Evolutionary conservation across 2,329 filamentous ascomycete species (phyloP).

Genomic region (Phyllosticta citriasiana): DNA sequence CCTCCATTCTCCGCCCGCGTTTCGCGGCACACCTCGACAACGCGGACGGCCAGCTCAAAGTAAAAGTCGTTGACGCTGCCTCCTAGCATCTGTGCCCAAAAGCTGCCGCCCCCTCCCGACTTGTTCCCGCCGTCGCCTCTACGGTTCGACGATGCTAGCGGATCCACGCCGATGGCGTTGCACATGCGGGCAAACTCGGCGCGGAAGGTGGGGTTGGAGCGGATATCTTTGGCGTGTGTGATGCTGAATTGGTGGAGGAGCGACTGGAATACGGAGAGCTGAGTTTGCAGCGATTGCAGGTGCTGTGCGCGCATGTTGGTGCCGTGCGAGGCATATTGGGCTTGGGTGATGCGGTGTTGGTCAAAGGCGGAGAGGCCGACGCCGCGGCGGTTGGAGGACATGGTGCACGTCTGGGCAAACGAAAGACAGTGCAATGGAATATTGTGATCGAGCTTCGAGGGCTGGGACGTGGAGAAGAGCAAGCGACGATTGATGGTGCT

Average conservation of each 20-base stretch:
- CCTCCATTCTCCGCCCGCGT: slow-evolving; percentile 89
- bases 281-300: slow-evolving; percentile 76
- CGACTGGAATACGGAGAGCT: slow-evolving; percentile 92
- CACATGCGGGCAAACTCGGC: slow-evolving; percentile 99
- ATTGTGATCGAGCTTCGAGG: not conserved
- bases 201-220: slow-evolving; percentile 87
- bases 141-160: slow-evolving; percentile 50
- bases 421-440: not conserved
- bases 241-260: slow-evolving; percentile 90
- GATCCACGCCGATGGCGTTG: slow-evolving; percentile 90
- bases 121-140: slow-evolving; percentile 43
- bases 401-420: slow-evolving; percentile 10
- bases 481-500: not conserved
- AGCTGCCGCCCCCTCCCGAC: slow-evolving; percentile 46
- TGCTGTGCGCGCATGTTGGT: slow-evolving; percentile 76
- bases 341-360: slow-evolving; percentile 67
- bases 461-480: not conserved
- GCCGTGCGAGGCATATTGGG: slow-evolving; percentile 86
- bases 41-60: slow-evolving; percentile 90
- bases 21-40: slow-evolving; percentile 83
- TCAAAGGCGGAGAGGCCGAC: slow-evolving; percentile 85
- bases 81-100: slow-evolving; percentile 90
- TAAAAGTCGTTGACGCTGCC: slow-evolving; percentile 96
- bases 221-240: slow-evolving; percentile 91
- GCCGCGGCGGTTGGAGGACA: slow-evolving; percentile 51